phyloP scores from a whole-genome alignment of 1,284 basidiomycete genomes.

The Leccinum fuscescens region DNA sequence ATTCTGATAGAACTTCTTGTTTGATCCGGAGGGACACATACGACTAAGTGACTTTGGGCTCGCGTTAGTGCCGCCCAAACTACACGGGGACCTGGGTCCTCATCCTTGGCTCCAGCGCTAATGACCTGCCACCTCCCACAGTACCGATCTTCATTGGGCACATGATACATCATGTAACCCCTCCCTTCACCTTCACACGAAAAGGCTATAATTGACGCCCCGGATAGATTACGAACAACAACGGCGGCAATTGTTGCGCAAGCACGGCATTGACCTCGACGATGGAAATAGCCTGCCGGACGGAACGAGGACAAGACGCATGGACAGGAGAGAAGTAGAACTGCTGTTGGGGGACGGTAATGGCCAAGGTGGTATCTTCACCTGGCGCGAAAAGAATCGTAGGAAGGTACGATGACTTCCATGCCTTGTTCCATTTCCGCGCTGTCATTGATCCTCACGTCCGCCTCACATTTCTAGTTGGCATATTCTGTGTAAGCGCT shows the following conservation, averaged over 20 bases:
- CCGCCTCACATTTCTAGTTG: conserved; percentile 47
- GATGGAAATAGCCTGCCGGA: conserved; percentile 66
- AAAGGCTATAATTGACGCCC: conserved; percentile 17
- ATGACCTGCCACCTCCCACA: conserved; percentile 30
- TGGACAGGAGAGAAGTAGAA: conserved; percentile 78
- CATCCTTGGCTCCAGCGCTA: conserved; percentile 17
- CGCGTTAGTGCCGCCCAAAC: conserved; percentile 58
- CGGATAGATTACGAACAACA: conserved; percentile 89
- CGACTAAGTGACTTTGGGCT: conserved; percentile 95
- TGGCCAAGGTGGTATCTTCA: conserved; percentile 79
- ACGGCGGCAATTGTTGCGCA: conserved; percentile 82
- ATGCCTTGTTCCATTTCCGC: conserved; percentile 26
- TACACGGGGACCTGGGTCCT: conserved; percentile 26
- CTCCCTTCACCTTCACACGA: conserved; percentile 21
- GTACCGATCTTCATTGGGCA: conserved; percentile 86
- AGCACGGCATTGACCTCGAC: conserved; percentile 93
- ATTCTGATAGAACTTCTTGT: conserved; percentile 82
- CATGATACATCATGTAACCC: conserved; percentile 83
- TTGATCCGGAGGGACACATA: conserved; percentile 91
- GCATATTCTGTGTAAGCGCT: conserved; percentile 88
- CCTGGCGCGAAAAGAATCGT: conserved; percentile 92
- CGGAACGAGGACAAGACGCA: conserved; percentile 65
- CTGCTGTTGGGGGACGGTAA: conserved; percentile 76
- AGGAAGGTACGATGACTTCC: conserved; percentile 60
- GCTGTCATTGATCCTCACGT: conserved; percentile 16